phyloP scores from a whole-genome alignment of 2,329 filamentous ascomycete species.

The Rutstroemia sp. region DNA sequence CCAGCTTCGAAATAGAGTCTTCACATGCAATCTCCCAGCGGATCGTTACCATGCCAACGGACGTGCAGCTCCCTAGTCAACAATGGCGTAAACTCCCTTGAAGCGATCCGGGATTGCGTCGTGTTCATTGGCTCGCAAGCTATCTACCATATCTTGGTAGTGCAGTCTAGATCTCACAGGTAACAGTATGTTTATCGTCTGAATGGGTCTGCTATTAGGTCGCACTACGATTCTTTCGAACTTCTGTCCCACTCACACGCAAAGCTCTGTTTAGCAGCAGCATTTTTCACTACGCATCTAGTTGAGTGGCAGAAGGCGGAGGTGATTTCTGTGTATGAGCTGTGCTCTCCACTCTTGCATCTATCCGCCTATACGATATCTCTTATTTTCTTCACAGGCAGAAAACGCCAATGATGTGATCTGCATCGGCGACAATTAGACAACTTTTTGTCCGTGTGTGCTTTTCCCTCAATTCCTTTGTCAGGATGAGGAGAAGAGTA shows the following conservation, averaged over 20 bases:
- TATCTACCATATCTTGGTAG: not conserved
- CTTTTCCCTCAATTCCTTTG: constrained; percentile 3
- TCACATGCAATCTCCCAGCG: not conserved
- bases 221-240: not conserved
- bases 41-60: constrained; percentile 5
- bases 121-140: not conserved
- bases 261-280: not conserved
- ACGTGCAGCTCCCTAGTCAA: not conserved
- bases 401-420: constrained; percentile 16
- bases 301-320: not conserved
- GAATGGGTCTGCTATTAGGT: not conserved
- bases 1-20: not conserved
- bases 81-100: not conserved
- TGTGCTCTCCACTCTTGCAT: constrained; percentile 16
- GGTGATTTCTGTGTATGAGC: constrained; percentile 11
- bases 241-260: not conserved
- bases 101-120: not conserved
- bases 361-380: not conserved
- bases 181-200: not conserved
- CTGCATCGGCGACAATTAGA: constrained; percentile 8
- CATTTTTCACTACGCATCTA: not conserved
- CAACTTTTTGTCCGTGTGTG: constrained; percentile 7
- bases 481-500: constrained; percentile 21
- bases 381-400: not conserved
- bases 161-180: not conserved